These are phyloP conservation scores for Nevesoporus exiguus DNA, from an alignment of 768 basidiomycete genomes.

Conservation along the genomic window DNA sequence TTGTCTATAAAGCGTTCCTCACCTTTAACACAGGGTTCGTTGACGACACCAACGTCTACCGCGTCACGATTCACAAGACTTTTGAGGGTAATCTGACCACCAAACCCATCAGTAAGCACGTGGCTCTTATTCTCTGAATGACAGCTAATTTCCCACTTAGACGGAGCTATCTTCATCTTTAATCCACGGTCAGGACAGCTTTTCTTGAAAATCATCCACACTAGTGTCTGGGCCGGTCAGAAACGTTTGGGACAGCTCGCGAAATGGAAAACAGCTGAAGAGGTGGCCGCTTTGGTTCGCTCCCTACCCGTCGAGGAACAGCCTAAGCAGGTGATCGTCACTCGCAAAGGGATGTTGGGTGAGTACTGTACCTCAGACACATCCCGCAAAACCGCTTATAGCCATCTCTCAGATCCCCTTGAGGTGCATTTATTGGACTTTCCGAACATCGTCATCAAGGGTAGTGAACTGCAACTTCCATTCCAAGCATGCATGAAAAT, in stretches of 20 bases:
- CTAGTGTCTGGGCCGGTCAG: slow-evolving; percentile 99
- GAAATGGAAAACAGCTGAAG: slow-evolving; percentile 99
- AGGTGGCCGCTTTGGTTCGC: slow-evolving; percentile 96
- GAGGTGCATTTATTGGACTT: slow-evolving; percentile 99
- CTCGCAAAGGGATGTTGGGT: slow-evolving; percentile 99
- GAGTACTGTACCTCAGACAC: slow-evolving; percentile 21
- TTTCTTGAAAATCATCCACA: slow-evolving; percentile 99
- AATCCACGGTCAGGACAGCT: slow-evolving; percentile 98
- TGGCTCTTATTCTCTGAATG: background rate
- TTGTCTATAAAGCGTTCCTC: slow-evolving; percentile 2
- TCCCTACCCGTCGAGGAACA: slow-evolving; percentile 99
- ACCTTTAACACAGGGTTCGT: slow-evolving; percentile 75
- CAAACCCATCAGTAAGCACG: slow-evolving; percentile 84
- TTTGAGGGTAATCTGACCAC: slow-evolving; percentile 99
- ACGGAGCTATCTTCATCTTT: slow-evolving; percentile 98
- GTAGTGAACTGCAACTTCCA: slow-evolving; percentile 93
- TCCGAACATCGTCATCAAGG: slow-evolving; percentile 99
- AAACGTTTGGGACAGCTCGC: slow-evolving; percentile 99
- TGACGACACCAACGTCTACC: slow-evolving; percentile 99
- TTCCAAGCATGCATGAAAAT: slow-evolving; percentile 99
- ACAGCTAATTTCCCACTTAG: slow-evolving; percentile 32
- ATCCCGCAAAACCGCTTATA: slow-evolving; percentile 1
- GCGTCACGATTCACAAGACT: slow-evolving; percentile 98
- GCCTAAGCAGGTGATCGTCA: slow-evolving; percentile 99
- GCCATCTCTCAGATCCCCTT: slow-evolving; percentile 62